phyloP scores from a whole-genome alignment of 805 yeast genomes.

The Starmerella asiatica region DNA sequence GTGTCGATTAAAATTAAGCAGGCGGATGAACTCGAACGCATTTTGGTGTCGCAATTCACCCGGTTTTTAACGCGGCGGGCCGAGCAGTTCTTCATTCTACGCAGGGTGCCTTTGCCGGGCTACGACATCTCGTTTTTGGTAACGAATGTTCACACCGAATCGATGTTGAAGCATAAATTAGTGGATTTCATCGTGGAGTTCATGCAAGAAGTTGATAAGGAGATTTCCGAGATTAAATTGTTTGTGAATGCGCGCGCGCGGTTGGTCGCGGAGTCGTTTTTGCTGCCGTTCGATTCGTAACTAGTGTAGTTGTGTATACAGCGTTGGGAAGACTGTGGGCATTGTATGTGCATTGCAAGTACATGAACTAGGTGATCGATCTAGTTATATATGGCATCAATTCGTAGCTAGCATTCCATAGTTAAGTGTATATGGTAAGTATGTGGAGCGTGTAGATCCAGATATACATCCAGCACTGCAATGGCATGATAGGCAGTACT shows the following conservation, averaged over 20 bases:
- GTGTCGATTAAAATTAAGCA: conserved; percentile 88
- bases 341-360: too few species aligned
- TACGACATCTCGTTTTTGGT: conserved; percentile 87
- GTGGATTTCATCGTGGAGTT: conserved; percentile 95
- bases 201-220: conserved; percentile 98
- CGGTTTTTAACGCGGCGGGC: conserved; percentile 91
- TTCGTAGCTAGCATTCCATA: too few species aligned
- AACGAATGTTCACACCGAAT: conserved; percentile 89
- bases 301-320: not conserved
- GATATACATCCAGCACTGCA: too few species aligned
- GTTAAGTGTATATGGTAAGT: too few species aligned
- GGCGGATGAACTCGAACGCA: conserved; percentile 92
- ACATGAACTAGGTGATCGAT: too few species aligned
- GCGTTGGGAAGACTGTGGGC: too few species aligned
- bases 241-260: conserved; percentile 95
- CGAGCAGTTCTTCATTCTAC: conserved; percentile 78
- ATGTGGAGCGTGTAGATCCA: too few species aligned
- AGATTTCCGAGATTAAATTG: conserved; percentile 94
- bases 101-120: conserved; percentile 82
- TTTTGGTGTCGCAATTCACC: conserved; percentile 87
- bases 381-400: too few species aligned
- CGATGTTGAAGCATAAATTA: conserved; percentile 85
- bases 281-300: conserved; percentile 65
- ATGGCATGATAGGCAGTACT: too few species aligned
- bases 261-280: conserved; percentile 90